Conservation (phyloP, 768 basidiomycete genomes). For the Agaricus subrufescens region DNA sequence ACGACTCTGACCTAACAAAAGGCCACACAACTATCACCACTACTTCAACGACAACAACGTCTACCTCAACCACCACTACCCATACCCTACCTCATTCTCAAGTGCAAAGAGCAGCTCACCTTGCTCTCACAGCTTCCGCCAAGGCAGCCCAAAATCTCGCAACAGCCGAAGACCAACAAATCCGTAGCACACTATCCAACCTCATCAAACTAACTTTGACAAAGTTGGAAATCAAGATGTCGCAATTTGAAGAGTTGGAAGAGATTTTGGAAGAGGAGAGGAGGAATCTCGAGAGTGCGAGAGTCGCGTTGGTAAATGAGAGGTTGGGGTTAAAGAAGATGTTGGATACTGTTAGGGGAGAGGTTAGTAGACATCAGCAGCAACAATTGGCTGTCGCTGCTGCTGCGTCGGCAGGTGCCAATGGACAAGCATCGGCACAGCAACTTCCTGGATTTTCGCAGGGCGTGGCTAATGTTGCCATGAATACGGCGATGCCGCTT, state of each 20-base stretch:
- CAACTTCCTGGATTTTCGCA: constrained; percentile 10
- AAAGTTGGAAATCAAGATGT: constrained; percentile 93
- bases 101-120: constrained; percentile 74
- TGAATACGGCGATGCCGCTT: constrained; percentile 30
- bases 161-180: constrained; percentile 74
- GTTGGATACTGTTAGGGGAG: constrained; percentile 61
- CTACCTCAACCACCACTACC: constrained; percentile 26
- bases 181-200: constrained; percentile 71
- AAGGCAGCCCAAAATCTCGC: constrained; percentile 68
- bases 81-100: constrained; percentile 62
- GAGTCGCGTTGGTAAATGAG: constrained; percentile 77
- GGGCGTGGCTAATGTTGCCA: constrained; percentile 15
- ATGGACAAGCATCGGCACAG: constrained; percentile 13
- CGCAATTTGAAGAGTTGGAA: constrained; percentile 92
- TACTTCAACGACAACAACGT: background rate
- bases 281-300: constrained; percentile 74
- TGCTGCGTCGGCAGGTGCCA: constrained; percentile 33
- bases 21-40: background rate
- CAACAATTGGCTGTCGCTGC: constrained; percentile 25
- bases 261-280: constrained; percentile 89
- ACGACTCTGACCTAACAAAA: constrained; percentile 25
- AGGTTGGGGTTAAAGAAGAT: constrained; percentile 65
- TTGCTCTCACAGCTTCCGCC: constrained; percentile 87
- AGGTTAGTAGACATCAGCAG: constrained; percentile 32
- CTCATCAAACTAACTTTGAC: constrained; percentile 81